Conservation (phyloP, 2,329 filamentous ascomycete genomes). For the Cadophora malorum region DNA sequence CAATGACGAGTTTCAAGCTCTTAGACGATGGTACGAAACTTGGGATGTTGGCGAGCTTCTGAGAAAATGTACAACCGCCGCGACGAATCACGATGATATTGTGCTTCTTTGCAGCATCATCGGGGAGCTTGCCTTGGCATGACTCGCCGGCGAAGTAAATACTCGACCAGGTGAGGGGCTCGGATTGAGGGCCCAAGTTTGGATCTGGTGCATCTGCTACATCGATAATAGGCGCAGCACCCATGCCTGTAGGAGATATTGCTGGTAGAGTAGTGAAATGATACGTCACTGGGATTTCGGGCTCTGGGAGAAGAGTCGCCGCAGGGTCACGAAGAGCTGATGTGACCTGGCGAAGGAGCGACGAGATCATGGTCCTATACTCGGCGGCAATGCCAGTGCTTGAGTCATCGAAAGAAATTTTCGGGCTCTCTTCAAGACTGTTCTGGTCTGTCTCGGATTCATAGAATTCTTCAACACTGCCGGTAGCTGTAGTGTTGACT, state of each 20-base stretch:
- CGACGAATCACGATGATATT: constrained; percentile 83
- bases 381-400: constrained; percentile 41
- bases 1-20: constrained; percentile 79
- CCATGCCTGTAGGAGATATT: constrained; percentile 57
- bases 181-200: constrained; percentile 41
- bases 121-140: constrained; percentile 62
- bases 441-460: constrained; percentile 32
- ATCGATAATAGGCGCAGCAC: constrained; percentile 74
- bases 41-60: constrained; percentile 87
- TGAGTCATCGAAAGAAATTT: constrained; percentile 32
- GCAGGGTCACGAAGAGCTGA: constrained; percentile 55
- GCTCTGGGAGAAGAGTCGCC: constrained; percentile 48
- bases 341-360: constrained; percentile 56
- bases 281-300: constrained; percentile 43
- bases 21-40: constrained; percentile 66
- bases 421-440: constrained; percentile 27
- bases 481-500: constrained; percentile 32
- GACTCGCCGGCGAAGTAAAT: constrained; percentile 75
- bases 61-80: constrained; percentile 82
- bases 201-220: constrained; percentile 51
- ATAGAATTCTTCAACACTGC: constrained; percentile 35
- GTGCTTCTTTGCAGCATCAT: constrained; percentile 59
- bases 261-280: constrained; percentile 50
- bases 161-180: constrained; percentile 68
- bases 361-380: constrained; percentile 50